A percentile compares a stretch with the other conserved stretches of the same genome.
These are phyloP conservation scores for Suillus paluster DNA, from an alignment of 768 basidiomycete species.

Conservation along the genomic window DNA sequence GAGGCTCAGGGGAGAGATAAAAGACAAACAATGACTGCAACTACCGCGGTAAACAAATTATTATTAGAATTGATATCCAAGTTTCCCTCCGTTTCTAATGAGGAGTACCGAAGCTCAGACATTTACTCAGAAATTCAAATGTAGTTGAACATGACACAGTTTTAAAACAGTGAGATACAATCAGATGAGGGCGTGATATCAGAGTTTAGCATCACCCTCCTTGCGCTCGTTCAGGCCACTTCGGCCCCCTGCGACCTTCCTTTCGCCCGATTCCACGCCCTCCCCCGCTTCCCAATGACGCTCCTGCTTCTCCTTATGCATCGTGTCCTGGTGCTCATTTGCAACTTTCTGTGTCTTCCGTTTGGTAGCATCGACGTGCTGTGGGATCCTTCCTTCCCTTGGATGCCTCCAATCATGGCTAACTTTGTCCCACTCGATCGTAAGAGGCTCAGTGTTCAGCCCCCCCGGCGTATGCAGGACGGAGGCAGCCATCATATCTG, in stretches of 20 bases:
- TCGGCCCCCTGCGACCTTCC: neutral
- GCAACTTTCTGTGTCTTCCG: neutral
- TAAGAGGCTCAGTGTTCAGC: no score
- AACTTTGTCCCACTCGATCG: slow-evolving; percentile 23
- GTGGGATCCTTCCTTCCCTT: slow-evolving; percentile 5
- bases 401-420: slow-evolving; percentile 25
- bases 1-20: no score
- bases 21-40: no score
- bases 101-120: no score
- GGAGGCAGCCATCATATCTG: slow-evolving; percentile 17
- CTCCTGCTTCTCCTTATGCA: no score
- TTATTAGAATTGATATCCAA: no score
- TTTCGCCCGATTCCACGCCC: neutral
- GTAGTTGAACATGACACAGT: neutral
- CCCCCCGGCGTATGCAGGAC: no score
- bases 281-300: neutral
- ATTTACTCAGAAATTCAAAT: no score
- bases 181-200: slow-evolving; percentile 4
- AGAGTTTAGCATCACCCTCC: slow-evolving; percentile 27
- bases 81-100: no score
- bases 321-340: no score
- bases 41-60: no score
- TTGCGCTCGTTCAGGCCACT: neutral
- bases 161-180: neutral
- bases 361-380: slow-evolving; percentile 12